Evolutionary conservation across 2,329 filamentous ascomycete species (phyloP).

Genomic region (Leptographium flavum): DNA sequence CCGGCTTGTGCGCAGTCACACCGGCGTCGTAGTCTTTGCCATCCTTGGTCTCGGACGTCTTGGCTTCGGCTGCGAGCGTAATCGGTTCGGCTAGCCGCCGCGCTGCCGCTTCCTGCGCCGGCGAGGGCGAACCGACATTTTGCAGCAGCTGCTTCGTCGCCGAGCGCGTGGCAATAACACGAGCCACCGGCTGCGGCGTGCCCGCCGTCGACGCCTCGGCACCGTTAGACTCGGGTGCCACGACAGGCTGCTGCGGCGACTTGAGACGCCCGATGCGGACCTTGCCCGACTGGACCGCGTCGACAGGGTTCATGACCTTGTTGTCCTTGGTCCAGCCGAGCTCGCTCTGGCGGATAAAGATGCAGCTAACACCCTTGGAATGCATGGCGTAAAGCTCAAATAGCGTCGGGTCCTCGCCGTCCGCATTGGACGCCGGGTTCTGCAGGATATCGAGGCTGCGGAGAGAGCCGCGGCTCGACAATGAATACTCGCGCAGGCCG

Average conservation of each 20-base stretch:
- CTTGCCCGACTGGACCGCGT: constrained; percentile 59
- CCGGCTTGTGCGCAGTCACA: constrained; percentile 19
- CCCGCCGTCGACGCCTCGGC: constrained; percentile 3
- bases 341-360: constrained; percentile 76
- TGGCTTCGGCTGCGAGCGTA: constrained; percentile 22
- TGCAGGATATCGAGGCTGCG: constrained; percentile 82
- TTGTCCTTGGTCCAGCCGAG: constrained; percentile 85
- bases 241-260: constrained; percentile 28
- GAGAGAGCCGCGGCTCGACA: constrained; percentile 71
- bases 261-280: constrained; percentile 63
- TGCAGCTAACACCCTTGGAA: constrained; percentile 85
- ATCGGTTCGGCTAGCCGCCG: constrained; percentile 18
- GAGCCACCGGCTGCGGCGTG: constrained; percentile 10
- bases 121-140: constrained; percentile 1
- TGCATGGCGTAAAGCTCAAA: constrained; percentile 98
- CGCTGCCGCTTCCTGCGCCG: constrained; percentile 18
- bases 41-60: constrained; percentile 30
- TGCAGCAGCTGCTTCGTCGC: constrained; percentile 22
- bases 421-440: constrained; percentile 48
- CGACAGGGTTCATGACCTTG: constrained; percentile 66
- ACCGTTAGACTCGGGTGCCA: constrained; percentile 22
- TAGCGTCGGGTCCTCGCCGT: constrained; percentile 55
- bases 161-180: constrained; percentile 19
- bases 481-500: constrained; percentile 88
- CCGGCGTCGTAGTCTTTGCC: constrained; percentile 20